Percentiles rank a stretch among this genome's conserved stretches.
phyloP scores from a whole-genome alignment of 805 yeast species.

The Wickerhamiella australiensis region DNA sequence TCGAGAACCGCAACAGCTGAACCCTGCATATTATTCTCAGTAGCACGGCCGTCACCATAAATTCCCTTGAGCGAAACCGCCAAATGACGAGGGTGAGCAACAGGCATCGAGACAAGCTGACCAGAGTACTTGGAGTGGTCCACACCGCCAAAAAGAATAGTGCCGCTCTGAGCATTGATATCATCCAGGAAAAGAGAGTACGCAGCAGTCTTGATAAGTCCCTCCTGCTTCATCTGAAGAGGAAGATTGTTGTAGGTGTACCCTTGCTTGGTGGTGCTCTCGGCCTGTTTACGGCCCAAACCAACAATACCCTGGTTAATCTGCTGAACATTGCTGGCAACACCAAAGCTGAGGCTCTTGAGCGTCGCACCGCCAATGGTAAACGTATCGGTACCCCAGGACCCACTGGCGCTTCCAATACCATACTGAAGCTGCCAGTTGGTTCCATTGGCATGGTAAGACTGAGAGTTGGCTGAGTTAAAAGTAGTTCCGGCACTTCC shows the following conservation, averaged over 20 bases:
- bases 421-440: slow-evolving; percentile 33
- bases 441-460: slow-evolving; percentile 24
- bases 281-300: slow-evolving; percentile 41
- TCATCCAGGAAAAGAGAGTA: slow-evolving; percentile 55
- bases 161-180: slow-evolving; percentile 34
- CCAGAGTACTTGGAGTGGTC: slow-evolving; percentile 41
- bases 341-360: slow-evolving; percentile 54
- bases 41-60: slow-evolving; percentile 22
- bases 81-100: slow-evolving; percentile 28
- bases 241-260: slow-evolving; percentile 54
- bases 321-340: slow-evolving; percentile 49
- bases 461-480: slow-evolving; percentile 14
- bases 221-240: slow-evolving; percentile 42
- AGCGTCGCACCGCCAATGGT: slow-evolving; percentile 42
- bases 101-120: slow-evolving; percentile 29
- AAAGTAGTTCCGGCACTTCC: slow-evolving; percentile 6
- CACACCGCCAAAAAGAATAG: slow-evolving; percentile 45
- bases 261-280: slow-evolving; percentile 28
- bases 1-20: slow-evolving; percentile 36
- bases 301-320: slow-evolving; percentile 48
- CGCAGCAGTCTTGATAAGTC: slow-evolving; percentile 44
- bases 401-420: slow-evolving; percentile 41
- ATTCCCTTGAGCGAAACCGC: slow-evolving; percentile 25
- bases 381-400: slow-evolving; percentile 56
- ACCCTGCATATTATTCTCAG: slow-evolving; percentile 19